These are phyloP conservation scores for Talaromyces islandicus DNA, from an alignment of 2,329 filamentous ascomycete species.

Conservation along the genomic window DNA sequence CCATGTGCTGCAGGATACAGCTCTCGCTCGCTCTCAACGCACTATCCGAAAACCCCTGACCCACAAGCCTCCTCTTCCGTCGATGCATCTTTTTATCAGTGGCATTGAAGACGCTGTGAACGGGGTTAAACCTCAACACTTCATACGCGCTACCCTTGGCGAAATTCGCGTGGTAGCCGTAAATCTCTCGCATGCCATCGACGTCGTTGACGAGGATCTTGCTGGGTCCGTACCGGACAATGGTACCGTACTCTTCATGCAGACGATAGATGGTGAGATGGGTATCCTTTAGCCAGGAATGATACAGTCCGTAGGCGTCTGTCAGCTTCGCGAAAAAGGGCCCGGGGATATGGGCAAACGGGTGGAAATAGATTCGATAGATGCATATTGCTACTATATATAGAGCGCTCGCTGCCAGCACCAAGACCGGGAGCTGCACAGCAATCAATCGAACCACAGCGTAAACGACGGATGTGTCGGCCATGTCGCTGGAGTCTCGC, in stretches of 20 bases:
- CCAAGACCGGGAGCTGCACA: neutral
- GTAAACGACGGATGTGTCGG: neutral
- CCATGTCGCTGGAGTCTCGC: neutral
- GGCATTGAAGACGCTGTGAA: slow-evolving; percentile 4
- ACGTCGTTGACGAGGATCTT: slow-evolving; percentile 4
- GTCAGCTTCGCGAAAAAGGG: slow-evolving; percentile 4
- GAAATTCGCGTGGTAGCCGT: slow-evolving; percentile 1
- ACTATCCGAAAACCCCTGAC: slow-evolving; percentile 3
- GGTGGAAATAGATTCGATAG: slow-evolving; percentile 6
- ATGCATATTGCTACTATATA: slow-evolving; percentile 1
- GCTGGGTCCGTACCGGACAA: slow-evolving; percentile 4
- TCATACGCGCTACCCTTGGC: slow-evolving; percentile 1
- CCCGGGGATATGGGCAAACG: slow-evolving; percentile 2
- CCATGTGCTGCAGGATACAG: slow-evolving; percentile 2
- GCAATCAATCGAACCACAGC: neutral
- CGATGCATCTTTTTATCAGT: slow-evolving; percentile 4
- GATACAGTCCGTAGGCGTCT: slow-evolving; percentile 3
- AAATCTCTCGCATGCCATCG: slow-evolving; percentile 3
- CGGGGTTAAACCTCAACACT: slow-evolving; percentile 1
- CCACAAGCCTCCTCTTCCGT: slow-evolving; percentile 6
- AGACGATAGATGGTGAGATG: slow-evolving; percentile 2
- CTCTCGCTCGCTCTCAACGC: slow-evolving; percentile 6
- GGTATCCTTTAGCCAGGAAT: slow-evolving; percentile 4
- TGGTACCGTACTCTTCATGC: neutral
- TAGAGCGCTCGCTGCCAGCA: neutral